Evolutionary conservation across 1,284 basidiomycete species (phyloP).

Genomic region (Ceratobasidium sp.): DNA sequence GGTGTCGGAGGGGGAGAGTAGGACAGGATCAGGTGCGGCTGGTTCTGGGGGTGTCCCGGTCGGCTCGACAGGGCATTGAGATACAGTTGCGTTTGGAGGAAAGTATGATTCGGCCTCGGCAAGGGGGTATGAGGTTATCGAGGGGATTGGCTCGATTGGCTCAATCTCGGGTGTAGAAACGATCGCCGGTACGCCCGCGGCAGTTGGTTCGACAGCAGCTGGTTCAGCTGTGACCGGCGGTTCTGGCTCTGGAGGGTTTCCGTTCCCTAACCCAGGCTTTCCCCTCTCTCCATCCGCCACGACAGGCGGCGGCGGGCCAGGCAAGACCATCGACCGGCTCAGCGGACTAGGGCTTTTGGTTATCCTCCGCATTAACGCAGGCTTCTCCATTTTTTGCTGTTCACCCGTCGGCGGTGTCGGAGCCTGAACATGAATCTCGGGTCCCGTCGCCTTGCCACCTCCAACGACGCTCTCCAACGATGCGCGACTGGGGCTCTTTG

Average conservation of each 20-base stretch:
- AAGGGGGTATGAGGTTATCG: no score
- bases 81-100: no score
- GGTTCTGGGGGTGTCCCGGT: neutral
- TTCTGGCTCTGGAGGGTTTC: neutral
- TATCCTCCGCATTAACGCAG: neutral
- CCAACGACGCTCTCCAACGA: neutral
- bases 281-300: no score
- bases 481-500: neutral
- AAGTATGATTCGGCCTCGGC: no score
- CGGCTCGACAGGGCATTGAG: no score
- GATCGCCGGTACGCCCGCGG: no score
- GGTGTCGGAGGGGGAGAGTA: neutral
- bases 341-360: slow-evolving; percentile 1
- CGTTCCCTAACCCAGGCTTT: no score
- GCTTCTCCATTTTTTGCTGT: neutral
- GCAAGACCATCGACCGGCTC: slow-evolving; percentile 16
- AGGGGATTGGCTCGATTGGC: no score
- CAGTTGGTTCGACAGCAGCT: neutral
- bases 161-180: no score
- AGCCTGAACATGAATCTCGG: slow-evolving; percentile 6
- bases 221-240: neutral
- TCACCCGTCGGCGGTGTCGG: slow-evolving; percentile 9
- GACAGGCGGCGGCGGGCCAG: slow-evolving; percentile 22
- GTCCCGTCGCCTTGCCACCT: neutral
- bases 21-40: neutral